Base-by-base conservation (phyloP, 1,139 yeast species). In the Candida sp. region DNA sequence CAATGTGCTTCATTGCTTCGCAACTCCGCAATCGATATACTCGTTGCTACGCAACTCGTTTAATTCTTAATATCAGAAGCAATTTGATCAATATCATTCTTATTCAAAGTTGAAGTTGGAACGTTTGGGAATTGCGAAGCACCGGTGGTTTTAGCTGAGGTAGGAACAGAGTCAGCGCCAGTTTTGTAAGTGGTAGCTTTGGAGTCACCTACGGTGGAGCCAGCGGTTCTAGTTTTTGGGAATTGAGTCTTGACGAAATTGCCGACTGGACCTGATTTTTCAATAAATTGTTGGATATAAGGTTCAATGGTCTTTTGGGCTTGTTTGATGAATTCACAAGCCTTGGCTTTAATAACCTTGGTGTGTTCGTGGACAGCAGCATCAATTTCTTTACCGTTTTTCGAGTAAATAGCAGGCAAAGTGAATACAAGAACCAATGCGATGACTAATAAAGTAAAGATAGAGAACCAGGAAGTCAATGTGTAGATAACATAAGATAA, bases 311-410 rank as follows among this genome's bases (percentile, higher is more conserved):
- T 80, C 50, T 77, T 75, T 51, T 77, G 75, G 43, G 82, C 85
- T 41, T 70, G 41, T 48, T 73, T 65, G 48, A 76, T 63, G 55
- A 63, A 68, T 60, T 83, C 84, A 38, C 70, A 55, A 46, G 80
- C 63, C 68, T 85, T 83, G 41, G 70, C 75, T 61, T 77, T 79
- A 45, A 82, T 82, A 43, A 79, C 57, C 52, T 76, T 70, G 51
- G 82, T 68, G 61, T 73, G 77, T 53, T 81, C 74, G 48, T 77
- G 78, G 45, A 86, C 77, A 44, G 81, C 79, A 43, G 84, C 82
- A 67, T 91, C 96, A 63, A 93, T 86, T 70, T 87, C 86, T 58
- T 75, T 75, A 75, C 89, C 84, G 78, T 87, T 83, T 54, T 75
- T 77, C 53, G 77, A 68, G 73, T 91, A 93, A 51, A 87, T 58